phyloP scores from a whole-genome alignment of 2,329 filamentous ascomycete genomes.

The Knoxdaviesia capensis region DNA sequence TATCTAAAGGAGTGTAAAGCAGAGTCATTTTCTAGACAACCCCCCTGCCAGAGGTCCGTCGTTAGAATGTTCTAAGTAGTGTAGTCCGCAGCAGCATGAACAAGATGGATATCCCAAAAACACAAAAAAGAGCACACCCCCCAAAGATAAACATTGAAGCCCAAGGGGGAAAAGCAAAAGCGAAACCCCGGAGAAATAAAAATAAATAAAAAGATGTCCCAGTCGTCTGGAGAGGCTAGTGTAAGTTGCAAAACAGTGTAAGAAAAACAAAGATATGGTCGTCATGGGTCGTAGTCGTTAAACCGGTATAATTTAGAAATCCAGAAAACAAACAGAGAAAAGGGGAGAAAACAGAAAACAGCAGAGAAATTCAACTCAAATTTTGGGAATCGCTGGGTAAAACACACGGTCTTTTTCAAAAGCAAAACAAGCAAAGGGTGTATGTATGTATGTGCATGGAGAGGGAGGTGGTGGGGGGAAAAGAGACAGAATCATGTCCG shows the following conservation, averaged over 20 bases:
- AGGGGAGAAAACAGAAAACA: conserved; percentile 2
- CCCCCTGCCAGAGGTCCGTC: too few relatives aligned
- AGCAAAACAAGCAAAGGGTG: neutral
- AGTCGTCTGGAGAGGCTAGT: neutral
- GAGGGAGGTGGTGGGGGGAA: neutral
- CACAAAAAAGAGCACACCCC: neutral
- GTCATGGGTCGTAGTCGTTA: too few relatives aligned
- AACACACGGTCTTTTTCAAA: neutral
- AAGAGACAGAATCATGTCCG: neutral
- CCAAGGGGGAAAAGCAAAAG: neutral
- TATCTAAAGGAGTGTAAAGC: neutral
- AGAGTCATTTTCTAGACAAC: neutral
- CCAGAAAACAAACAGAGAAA: neutral
- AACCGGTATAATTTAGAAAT: neutral
- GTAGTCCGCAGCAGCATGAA: neutral
- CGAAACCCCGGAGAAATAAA: neutral
- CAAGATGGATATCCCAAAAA: neutral
- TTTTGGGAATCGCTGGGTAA: neutral
- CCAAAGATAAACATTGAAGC: neutral
- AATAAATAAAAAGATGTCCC: neutral
- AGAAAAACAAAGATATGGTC: neutral
- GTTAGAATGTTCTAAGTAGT: too few relatives aligned
- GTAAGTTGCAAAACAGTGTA: neutral
- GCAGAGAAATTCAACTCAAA: conserved; percentile 4
- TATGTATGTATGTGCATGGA: neutral